Evolutionary conservation across 371 early-diverging fungal species (phyloP).

Genomic region (Mortierella sp.): DNA sequence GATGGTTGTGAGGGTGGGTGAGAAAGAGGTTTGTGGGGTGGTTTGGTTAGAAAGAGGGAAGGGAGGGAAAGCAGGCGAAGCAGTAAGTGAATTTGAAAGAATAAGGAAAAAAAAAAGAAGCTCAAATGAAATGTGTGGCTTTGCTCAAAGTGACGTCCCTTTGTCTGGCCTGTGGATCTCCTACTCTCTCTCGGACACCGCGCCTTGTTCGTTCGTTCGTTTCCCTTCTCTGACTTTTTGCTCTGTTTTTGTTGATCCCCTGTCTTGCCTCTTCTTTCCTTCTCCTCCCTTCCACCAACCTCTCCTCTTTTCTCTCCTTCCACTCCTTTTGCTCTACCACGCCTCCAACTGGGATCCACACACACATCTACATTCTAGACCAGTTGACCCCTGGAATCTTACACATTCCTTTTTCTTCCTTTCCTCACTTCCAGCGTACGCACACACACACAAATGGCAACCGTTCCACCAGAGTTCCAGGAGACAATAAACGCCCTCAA

Average conservation of each 20-base stretch:
- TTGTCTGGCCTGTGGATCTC: background rate
- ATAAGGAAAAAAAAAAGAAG: background rate
- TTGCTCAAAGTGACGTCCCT: constrained; percentile 6
- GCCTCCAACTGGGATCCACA: background rate
- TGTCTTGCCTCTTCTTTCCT: background rate
- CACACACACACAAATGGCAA: constrained; percentile 29
- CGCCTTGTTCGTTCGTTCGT: background rate
- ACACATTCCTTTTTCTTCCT: background rate
- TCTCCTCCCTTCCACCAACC: background rate
- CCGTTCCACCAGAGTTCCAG: constrained; percentile 32
- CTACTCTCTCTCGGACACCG: background rate
- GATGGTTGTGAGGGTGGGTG: background rate
- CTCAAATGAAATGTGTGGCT: background rate
- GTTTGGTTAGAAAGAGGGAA: background rate
- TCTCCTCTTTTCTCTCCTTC: background rate
- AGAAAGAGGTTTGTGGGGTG: background rate
- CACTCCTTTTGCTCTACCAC: background rate
- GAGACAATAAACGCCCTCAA: constrained; percentile 47
- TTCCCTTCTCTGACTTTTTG: background rate
- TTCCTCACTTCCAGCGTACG: background rate
- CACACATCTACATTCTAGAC: background rate
- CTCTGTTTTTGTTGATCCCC: background rate
- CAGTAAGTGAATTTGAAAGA: background rate
- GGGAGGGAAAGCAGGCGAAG: background rate
- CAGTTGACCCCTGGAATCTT: background rate